phyloP scores from a whole-genome alignment of 768 basidiomycete genomes.

The Macrolepiota dolichaula region DNA sequence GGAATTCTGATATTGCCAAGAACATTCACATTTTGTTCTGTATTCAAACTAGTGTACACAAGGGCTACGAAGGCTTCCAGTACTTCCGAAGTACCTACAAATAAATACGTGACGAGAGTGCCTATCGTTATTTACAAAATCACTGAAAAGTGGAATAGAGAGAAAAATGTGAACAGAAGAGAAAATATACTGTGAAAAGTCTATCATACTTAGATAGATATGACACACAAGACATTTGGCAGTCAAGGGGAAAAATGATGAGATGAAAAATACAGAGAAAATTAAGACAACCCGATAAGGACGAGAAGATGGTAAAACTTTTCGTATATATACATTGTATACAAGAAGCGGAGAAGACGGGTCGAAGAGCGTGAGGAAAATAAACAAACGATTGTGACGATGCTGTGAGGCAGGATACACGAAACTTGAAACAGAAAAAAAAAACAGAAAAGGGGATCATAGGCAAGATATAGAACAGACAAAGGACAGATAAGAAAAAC shows the following conservation, averaged over 20 bases:
- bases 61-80: neutral
- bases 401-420: neutral
- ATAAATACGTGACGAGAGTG: neutral
- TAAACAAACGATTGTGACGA: neutral
- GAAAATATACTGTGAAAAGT: constrained; percentile 5
- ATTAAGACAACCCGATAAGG: too few species aligned
- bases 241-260: neutral
- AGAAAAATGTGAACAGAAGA: constrained; percentile 2
- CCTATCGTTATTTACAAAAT: neutral
- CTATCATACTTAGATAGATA: constrained; percentile 3
- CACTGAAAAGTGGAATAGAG: neutral
- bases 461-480: constrained; percentile 1
- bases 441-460: neutral
- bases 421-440: neutral
- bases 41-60: neutral
- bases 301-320: neutral
- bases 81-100: neutral
- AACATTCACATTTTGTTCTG: neutral
- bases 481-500: constrained; percentile 1
- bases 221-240: neutral
- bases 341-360: neutral
- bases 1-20: too few species aligned
- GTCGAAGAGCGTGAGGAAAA: neutral
- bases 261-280: neutral
- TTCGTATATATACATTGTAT: constrained; percentile 1